Evolutionary conservation across 345 rosid genomes (phyloP), one percentile per base, ranked within the genome.

Genomic region (Euphorbia pulcherrima): DNA sequence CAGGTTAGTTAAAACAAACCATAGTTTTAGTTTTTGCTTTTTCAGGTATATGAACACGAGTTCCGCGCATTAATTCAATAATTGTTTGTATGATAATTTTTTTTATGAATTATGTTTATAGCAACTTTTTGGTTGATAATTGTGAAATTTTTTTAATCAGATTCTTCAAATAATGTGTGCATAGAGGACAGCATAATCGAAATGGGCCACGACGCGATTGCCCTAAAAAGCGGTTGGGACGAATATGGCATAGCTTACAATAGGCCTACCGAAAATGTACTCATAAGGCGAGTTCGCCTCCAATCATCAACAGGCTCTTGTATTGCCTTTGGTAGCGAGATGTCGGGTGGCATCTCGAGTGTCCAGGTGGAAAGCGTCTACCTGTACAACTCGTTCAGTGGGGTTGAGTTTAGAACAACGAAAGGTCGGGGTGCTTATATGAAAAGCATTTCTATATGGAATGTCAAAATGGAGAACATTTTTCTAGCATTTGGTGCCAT

Each of bases 141-240:
- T 33, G 37, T 7, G 7, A 33, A 2, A 33, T 2, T 2, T 2
- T 2, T 33, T 2, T 27, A 14, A 28, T 72, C 89, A 93, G 99
- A 93, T 88, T 93, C 99, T 60, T 90, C 99, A 0, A 87, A 85
- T 69, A 80, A 82, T 56, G 83, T 93, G 28, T 93, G 99, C 80
- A 84, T 93, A 5, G 91, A 93, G 79, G 92, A 85, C 71, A 86
- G 92, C 79, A 83, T 70, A 66, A 82, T 93, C 29, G 74, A 73
- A 47, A 85, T 82, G 58, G 98, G 97, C 21, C 80, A 93, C 48
- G 97, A 93, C 54, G 80, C 96, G 0, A 74, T 93, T 21, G 58
- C 94, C 58, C 86, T 93, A 44, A 93, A 93, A 76, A 90, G 97
- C 68, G 98, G 98, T 39, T 93, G 98, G 98, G 98, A 93, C 33